Evolutionary conservation across 164 flowering plant genomes (phyloP), one percentile per base, ranked within the genome.

Genomic region (Santalum album): DNA sequence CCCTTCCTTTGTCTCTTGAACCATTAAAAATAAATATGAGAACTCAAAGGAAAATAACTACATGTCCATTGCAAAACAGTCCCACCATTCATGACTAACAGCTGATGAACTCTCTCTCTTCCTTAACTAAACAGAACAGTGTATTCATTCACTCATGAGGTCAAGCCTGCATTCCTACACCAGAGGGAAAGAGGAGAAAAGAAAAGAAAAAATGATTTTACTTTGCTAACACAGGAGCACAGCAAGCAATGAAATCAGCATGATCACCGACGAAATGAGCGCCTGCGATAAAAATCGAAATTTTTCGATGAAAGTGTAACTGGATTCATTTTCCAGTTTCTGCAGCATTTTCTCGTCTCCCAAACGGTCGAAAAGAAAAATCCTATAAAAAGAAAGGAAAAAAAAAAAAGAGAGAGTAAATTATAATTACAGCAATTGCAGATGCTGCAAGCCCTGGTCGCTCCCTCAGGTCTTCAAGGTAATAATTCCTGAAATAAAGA

Each of bases 341-440:
- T 42, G 4, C 10, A 6, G 21, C 6, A 47, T 35, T 23, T 25
- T 22, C 25, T 19, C 14, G 15, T 3, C 14, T 18, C 19, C 38
- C 38, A 42, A 45, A 21, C 43, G 48, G 12, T 7, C 32, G 12
- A 22, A 0, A 22, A 0, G 34, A 9, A 3, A 29, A 29, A 29
- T n/a, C n/a, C n/a, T n/a, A 29, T 38, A 3, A 38, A 38, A 38
- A 12, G 16, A 0, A 38, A 38, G 7, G 9, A 14, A 29, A 2
- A 15, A 38, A 38, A 16, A 38, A 16, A 11, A 9, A 0, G 16
- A 10, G 40, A 15, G 4, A 15, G 17, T n/a, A n/a, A n/a, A n/a
- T n/a, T n/a, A n/a, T n/a, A n/a, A n/a, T 38, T 60, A 70, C 74
- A 42, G 71, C 71, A 61, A 71, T 71, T 18, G 75, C 71, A 52